Evolutionary conservation across 1,139 yeast genomes (phyloP), one percentile per base, ranked within the genome.

Genomic region (Ogataea hybrid): DNA sequence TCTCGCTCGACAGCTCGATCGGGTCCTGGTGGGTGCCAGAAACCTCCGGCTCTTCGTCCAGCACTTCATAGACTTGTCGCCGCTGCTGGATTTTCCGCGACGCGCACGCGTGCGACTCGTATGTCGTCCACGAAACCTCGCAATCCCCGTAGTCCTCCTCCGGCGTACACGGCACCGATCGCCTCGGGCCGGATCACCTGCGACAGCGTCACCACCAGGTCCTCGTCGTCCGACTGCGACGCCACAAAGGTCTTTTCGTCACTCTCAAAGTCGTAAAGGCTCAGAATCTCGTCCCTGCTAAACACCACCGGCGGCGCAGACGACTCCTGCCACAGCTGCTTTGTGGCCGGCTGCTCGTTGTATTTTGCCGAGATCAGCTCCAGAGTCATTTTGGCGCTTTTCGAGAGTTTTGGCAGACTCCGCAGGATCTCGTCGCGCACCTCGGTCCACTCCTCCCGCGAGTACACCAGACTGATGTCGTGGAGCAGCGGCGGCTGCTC

Each of bases 21-120:
- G 58, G 56, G 17, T 46, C 48, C 20, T 46, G 43, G 30, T 50
- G 56, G 1, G 58, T 51, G 3, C 54, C 54, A 9, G 14, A 32
- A 7, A 20, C 33, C 14, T 20, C 33, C 23, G 11, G 3, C 5
- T 16, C 18, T 25, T 25, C 28, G 3, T 25, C 23, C n/a, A 17
- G 16, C 4, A 22, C 25, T 18, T 32, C 35, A 3, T 23, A 31
- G 25, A 38, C 23, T 27, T 28, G 28, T 7, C 23, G n/a, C 11
- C 32, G 32, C 32, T 43, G 30, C 9, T 22, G 33, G 10, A 43
- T 10, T 8, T 10, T 14, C 20, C 28, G 35, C 14, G 46, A 22
- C 25, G 40, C 35, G 2, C 9, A 27, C 2, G 49, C 49, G 7
- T 25, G 12, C 6, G 36, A 17, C 23, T 28, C 28, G 32, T 41